phyloP scores from a whole-genome alignment of 495 filamentous ascomycete species.

The Penicillium silybi region DNA sequence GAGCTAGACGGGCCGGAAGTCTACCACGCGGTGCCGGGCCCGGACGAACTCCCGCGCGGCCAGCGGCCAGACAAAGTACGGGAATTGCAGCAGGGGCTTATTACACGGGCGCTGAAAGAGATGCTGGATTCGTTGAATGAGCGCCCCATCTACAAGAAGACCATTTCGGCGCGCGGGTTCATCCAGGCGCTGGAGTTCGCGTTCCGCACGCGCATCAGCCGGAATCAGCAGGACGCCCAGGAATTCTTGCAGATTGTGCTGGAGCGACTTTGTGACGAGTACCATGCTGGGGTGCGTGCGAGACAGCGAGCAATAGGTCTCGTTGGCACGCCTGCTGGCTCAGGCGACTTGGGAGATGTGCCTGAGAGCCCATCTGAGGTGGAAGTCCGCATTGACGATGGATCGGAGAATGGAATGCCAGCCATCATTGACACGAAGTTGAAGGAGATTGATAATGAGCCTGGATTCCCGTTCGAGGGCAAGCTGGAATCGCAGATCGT shows the following conservation, averaged over 20 bases:
- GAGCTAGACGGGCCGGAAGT: constrained; percentile 68
- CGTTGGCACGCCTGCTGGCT: constrained; percentile 14
- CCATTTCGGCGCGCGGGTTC: constrained; percentile 79
- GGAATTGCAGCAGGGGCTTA: constrained; percentile 71
- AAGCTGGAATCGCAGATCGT: constrained; percentile 87
- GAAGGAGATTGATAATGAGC: constrained; percentile 51
- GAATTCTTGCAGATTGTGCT: constrained; percentile 93
- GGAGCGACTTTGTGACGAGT: constrained; percentile 89
- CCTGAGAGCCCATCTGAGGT: constrained; percentile 26
- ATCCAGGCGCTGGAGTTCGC: constrained; percentile 76
- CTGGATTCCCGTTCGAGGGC: constrained; percentile 84
- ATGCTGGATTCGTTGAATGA: constrained; percentile 93
- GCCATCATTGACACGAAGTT: constrained; percentile 44
- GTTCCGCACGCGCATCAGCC: constrained; percentile 83
- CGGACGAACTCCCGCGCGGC: constrained; percentile 38
- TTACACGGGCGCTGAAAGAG: constrained; percentile 86
- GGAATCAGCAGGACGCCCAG: constrained; percentile 97
- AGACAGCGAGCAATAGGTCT: constrained; percentile 41
- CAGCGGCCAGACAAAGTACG: constrained; percentile 60
- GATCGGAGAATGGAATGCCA: constrained; percentile 34
- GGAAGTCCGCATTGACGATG: constrained; percentile 43
- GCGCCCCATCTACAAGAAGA: constrained; percentile 88
- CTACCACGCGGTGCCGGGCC: constrained; percentile 54
- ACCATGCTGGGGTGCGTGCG: constrained; percentile 76
- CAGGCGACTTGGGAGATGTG: constrained; percentile 11